Base-by-base conservation (phyloP, 306 rosid genomes). In the Prunus armeniaca region DNA sequence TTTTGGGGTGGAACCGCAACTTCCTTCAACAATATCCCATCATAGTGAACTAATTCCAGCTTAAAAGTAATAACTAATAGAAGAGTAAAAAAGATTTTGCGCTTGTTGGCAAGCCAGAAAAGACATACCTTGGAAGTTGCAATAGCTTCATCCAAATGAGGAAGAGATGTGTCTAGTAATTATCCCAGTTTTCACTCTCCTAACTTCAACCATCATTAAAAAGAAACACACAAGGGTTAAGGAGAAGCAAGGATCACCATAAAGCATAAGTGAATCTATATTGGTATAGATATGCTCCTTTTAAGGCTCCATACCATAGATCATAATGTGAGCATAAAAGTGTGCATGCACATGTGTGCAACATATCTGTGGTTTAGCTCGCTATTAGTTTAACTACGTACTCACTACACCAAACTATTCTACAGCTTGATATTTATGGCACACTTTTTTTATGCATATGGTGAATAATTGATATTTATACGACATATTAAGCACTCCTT, bases 71-170 rank as follows among this genome's bases (percentile, higher is more conserved):
- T 65, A 19, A 52, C 30, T 67, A 60, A 24, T 46, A 68, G 75
- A 72, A 66, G 32, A 52, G 55, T 56, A 67, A 65, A 63, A 61
- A 58, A 58, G 8, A 45, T 3, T 32, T 45, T 24, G 32, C 12
- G 41, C 11, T 63, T 45, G 55, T 60, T 11, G 45, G 79, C 58
- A 78, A 63, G 49, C 64, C 50, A 68, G 73, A 57, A 73, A 75
- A 38, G 8, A 60, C 83, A 52, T 75, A 83, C 99, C 94, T 95
- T 95, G 62, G 98, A 89, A 81, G 92, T 95, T 14, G 98, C 98
- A 67, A 95, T 87, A 73, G 97, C 99, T 90, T 95, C 99, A 82
- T 95, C 99, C 78, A 95, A 80, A 83, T 97, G 97, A 73, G 99
- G 97, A 78, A 97, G 99, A 62, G 97, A 97, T 27, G 97, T 87